Conservation (phyloP, 2,329 filamentous ascomycete genomes). For the Zymoseptoria pseudotritici region DNA sequence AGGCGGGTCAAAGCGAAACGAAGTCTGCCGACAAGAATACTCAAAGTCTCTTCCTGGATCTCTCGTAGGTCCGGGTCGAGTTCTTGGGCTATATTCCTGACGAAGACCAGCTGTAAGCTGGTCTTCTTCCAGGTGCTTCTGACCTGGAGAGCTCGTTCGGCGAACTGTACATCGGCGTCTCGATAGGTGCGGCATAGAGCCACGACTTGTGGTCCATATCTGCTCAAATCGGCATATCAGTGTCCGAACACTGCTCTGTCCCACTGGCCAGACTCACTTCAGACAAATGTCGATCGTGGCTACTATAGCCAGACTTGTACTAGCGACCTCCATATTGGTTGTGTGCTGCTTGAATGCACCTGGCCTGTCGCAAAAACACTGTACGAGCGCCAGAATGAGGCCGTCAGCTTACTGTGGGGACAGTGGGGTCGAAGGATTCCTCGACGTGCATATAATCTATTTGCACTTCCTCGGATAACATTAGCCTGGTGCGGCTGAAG, state of each 20-base stretch:
- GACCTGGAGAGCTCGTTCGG: slow-evolving; percentile 12
- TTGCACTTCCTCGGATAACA: not conserved
- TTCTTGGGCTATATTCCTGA: slow-evolving; percentile 11
- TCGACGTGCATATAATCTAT: too few relatives aligned
- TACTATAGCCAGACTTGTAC: not conserved
- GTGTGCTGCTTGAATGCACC: not conserved
- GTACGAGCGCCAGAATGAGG: not conserved
- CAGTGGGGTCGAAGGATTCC: too few relatives aligned
- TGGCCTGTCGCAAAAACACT: not conserved
- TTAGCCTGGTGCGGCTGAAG: slow-evolving; percentile 1
- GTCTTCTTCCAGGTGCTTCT: slow-evolving; percentile 17
- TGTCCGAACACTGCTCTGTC: too few relatives aligned
- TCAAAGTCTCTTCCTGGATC: not conserved
- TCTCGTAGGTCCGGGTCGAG: not conserved
- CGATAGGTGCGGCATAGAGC: slow-evolving; percentile 7
- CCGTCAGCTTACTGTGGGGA: slow-evolving; percentile 1
- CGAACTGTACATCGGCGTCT: slow-evolving; percentile 17
- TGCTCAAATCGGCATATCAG: not conserved
- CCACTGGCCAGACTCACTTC: not conserved
- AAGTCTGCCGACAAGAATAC: slow-evolving; percentile 12
- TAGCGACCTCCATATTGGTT: not conserved
- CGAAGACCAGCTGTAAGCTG: slow-evolving; percentile 21
- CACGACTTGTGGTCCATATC: slow-evolving; percentile 2
- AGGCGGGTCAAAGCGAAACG: slow-evolving; percentile 2
- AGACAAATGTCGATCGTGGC: not conserved